phyloP scores from a whole-genome alignment of 495 filamentous ascomycete species.

The Parmelia sp. region DNA sequence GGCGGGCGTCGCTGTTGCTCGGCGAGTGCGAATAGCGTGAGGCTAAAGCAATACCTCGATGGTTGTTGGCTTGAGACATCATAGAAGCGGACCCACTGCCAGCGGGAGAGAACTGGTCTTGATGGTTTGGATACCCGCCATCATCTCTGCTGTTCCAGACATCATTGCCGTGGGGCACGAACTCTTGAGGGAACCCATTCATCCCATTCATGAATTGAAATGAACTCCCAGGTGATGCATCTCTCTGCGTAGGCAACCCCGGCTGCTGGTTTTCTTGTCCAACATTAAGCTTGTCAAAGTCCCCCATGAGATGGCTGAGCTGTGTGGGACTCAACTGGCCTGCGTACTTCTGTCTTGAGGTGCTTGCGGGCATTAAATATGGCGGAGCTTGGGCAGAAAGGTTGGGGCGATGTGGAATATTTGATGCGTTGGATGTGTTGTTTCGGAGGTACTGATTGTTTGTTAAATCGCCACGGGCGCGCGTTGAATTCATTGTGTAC shows the following conservation, averaged over 20 bases:
- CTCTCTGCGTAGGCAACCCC: conserved; percentile 12
- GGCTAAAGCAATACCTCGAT: conserved; percentile 24
- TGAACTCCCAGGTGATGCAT: conserved; percentile 5
- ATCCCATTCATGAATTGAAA: conserved; percentile 1
- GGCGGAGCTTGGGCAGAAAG: conserved; percentile 19
- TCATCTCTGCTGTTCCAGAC: conserved; percentile 12
- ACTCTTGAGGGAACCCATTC: conserved; percentile 11
- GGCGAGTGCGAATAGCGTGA: conserved; percentile 45
- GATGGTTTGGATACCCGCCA: conserved; percentile 10
- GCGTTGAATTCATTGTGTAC: conserved; percentile 14
- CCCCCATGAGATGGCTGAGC: conserved; percentile 18
- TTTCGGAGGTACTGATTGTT: conserved; percentile 16
- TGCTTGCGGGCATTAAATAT: conserved; percentile 5
- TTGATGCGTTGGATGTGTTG: conserved; percentile 8
- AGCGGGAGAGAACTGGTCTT: conserved; percentile 12
- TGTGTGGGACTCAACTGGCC: conserved; percentile 17
- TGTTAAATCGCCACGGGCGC: conserved; percentile 17
- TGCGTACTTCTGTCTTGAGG: conserved; percentile 8
- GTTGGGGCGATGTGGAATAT: conserved; percentile 18
- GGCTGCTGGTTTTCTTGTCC: conserved; percentile 18
- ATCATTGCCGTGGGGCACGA: conserved; percentile 6
- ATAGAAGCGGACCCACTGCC: conserved; percentile 17
- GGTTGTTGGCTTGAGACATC: conserved; percentile 9
- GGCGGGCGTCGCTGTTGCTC: conserved; percentile 48
- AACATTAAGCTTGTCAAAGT: conserved; percentile 23